Evolutionary conservation across 352 stramenopile genomes (phyloP), one percentile per base, ranked within the genome.

Genomic region (Phytophthora agathidicida): DNA sequence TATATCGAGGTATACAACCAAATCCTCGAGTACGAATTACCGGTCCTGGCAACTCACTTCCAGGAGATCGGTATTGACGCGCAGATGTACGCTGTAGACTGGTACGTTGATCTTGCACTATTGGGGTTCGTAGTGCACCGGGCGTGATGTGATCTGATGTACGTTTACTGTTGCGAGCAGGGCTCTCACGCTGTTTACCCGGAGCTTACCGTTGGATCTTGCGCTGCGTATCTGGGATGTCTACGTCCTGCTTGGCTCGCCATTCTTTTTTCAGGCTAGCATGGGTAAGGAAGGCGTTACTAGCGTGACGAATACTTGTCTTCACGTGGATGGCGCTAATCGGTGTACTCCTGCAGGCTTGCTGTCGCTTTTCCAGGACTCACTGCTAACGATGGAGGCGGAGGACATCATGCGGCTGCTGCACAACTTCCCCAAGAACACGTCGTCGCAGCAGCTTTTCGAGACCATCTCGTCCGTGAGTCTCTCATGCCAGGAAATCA

Each of bases 71-170:
- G 86, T 46, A 95, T 95, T 27, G 84, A 94, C 26, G 75, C 83
- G 11, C 80, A 92, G 66, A 95, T 95, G 86, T 95, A 95, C 55
- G 79, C 84, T 1, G 83, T 95, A 13, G 84, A 95, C 62, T 95
- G 86, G 84, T 92, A 68, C 45, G 78, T 28, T 45, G 19, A 10
- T 38, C 9, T 19, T 44, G n/a, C n/a, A n/a, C n/a, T n/a, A n/a
- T n/a, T n/a, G n/a, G n/a, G n/a, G n/a, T n/a, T n/a, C n/a, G n/a
- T n/a, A n/a, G n/a, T n/a, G n/a, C n/a, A n/a, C n/a, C n/a, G n/a
- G n/a, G n/a, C n/a, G n/a, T n/a, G n/a, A n/a, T n/a, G n/a, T n/a
- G n/a, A 46, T 26, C 13, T 57, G 9, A 50, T 30, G 28, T 30
- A 39, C 23, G 27, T 2, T 42, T 57, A 8, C 5, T 28, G 33